Evolutionary conservation across 2,329 filamentous ascomycete species (phyloP), one percentile per base, ranked within the genome.

Genomic region (Hymenoscyphus repandus): DNA sequence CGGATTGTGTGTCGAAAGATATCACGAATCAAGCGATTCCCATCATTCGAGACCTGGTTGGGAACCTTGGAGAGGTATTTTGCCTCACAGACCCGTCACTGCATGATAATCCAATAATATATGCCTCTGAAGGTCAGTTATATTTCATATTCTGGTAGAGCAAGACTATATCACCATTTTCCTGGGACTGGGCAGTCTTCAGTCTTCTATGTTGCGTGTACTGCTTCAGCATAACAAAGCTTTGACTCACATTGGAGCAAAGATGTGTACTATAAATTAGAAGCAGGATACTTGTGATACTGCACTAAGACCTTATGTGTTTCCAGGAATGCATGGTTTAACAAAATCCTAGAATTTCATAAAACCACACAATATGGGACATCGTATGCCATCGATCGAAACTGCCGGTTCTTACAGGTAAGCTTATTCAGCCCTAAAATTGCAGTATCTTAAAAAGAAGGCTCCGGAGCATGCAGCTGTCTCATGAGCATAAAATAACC

Each of bases 41-140:
- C 0, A 74, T 84, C 54, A 69, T 88, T 18, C 74, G 78, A 27
- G 80, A 86, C 39, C 76, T 85, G n/a, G 85, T 84, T 0, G 84
- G 89, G 63, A 85, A 84, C 0, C 66, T 90, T 51, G 86, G 83
- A 0, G 86, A 90, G 63, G 84, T 88, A 0, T 90, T 89, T 58
- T 90, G 85, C 63, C 66, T 90, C 47, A 87, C 83, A 1, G 86
- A 90, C 62, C 85, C 86, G 6, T 85, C 82, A 1, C 70, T 83
- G 51, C 71, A 76, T 3, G 86, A 88, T 53, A 88, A 89, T 62
- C 86, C 85, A 0, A 86, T 90, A 49, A 79, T 89, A 3, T 88
- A 88, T 65, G 83, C 84, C 7, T 88, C 83, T 7, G 82, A 88
- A 73, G 82, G 83, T 85, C 62, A 56, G 58, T 31, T 5, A 18